Evolutionary conservation across 2,329 filamentous ascomycete genomes (phyloP), one percentile per base, ranked within the genome.

Genomic region (Metarhizium anisopliae): DNA sequence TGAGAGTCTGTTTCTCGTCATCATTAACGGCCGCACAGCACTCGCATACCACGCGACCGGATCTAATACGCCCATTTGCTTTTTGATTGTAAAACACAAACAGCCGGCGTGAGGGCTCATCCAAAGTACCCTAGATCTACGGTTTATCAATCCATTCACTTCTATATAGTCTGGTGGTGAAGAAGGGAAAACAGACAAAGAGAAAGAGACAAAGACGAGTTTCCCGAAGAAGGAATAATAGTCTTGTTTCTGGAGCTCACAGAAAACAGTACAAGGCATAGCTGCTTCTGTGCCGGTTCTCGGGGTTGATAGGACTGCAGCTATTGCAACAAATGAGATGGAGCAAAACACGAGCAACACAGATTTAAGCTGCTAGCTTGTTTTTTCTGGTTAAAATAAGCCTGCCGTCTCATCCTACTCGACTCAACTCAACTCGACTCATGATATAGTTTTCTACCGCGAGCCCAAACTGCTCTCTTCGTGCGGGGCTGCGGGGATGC

Each of bases 61-160:
- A 35, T 50, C 36, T 51, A 54, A 14, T 30, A 54, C 47, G 53
- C 42, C 53, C n/a, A 29, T 32, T 5, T 49, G 6, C 32, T 11
- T 11, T 35, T 35, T 35, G 32, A 11, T 47, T 29, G 53, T n/a
- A 50, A 43, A n/a, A 54, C 29, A 30, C 35, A 52, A 36, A 49
- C 4, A 30, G 36, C 36, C 36, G 47, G 50, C 53, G 53, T 29
- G 54, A 35, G 14, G 43, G 42, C 50, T 52, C 50, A 35, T 55
- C 54, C 42, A 52, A 30, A 30, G 5, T 52, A 20, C 40, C 35
- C 53, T 45, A 49, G 11, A n/a, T 54, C 53, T 54, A 51, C 53
- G 53, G 36, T 16, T 49, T 30, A 30, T 30, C 45, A 30, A 49
- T 54, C 47, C 47, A 43, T 42, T 42, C 50, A 52, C n/a, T 32